phyloP scores from a whole-genome alignment of 768 basidiomycete species.

The Termitomyces sp. region DNA sequence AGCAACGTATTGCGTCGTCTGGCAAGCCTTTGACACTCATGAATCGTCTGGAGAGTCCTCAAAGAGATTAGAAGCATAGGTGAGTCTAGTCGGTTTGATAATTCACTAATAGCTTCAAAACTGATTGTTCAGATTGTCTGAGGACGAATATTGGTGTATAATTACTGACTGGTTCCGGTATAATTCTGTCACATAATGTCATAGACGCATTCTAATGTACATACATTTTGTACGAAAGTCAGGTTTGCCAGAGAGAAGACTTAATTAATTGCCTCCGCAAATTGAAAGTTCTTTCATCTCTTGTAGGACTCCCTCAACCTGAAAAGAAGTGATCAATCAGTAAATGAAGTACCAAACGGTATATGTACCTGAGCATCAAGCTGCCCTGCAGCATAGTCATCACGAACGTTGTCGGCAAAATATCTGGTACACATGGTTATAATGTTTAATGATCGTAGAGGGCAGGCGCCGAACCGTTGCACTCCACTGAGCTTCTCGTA shows the following conservation, averaged over 20 bases:
- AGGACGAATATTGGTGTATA: not conserved
- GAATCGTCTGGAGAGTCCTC: slow-evolving; percentile 8
- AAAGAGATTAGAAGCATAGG: not conserved
- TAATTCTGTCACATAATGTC: not conserved
- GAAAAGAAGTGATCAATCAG: not conserved
- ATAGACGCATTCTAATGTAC: not conserved
- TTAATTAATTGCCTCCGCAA: slow-evolving; percentile 56
- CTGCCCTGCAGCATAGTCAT: slow-evolving; percentile 96
- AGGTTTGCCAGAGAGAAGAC: not conserved
- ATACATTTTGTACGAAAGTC: not conserved
- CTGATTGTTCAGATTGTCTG: not conserved
- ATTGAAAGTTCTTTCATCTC: slow-evolving; percentile 97
- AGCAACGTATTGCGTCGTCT: slow-evolving; percentile 22
- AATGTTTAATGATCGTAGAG: not conserved
- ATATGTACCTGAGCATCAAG: slow-evolving; percentile 80
- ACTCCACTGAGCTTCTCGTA: slow-evolving; percentile 96
- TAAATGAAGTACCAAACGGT: not conserved
- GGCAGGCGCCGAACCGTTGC: slow-evolving; percentile 53
- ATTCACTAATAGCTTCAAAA: not conserved
- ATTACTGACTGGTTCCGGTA: not conserved
- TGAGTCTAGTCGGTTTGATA: not conserved
- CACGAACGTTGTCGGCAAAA: slow-evolving; percentile 84
- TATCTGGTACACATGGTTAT: slow-evolving; percentile 45
- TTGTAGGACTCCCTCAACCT: slow-evolving; percentile 95
- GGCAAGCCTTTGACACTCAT: slow-evolving; percentile 16